Evolutionary conservation across 1,284 basidiomycete species (phyloP), one percentile per base, ranked within the genome.

Genomic region (Vanrija humicola): DNA sequence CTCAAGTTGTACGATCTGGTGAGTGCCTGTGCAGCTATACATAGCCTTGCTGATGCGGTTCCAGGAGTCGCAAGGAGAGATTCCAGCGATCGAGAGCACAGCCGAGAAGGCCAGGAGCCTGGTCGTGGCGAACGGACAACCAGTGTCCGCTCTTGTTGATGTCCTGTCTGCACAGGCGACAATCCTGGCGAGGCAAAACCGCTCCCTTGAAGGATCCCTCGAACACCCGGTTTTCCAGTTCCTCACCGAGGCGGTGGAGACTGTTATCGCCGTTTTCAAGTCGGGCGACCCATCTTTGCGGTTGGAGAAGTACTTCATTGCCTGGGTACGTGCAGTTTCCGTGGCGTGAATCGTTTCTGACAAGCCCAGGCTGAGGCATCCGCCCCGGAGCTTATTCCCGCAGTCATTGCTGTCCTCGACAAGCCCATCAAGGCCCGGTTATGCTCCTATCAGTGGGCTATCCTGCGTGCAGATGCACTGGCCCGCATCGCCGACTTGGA

Each of bases 221-320:
- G 59, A 61, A 8, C 56, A 62, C 42, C 57, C 61, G 0, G 54
- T 62, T 16, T 59, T 62, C 28, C 23, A 44, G 23, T 51, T 54
- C 50, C 43, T 59, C 18, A 39, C 45, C 0, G 51, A 44, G 7
- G 49, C 54, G 0, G 59, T 73, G 5, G 66, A 70, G 12, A 50
- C 57, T 12, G 57, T 74, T 6, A 54, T 62, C 38, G 72, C 59
- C 81, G 80, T 77, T 12, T 73, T 73, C 26, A 70, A 76, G 42
- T 63, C 72, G 6, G 83, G 83, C 6, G 84, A 86, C 65, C 71
- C 82, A 4, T 77, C 84, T 25, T 78, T 89, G 51, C 82, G 87
- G 39, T 74, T 96, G 38, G 92, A 96, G 70, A 91, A 88, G 65
- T 90, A 85, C 69, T 78, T 91, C 18, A 80, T 85, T 34, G 81